Conservation (phyloP, 331 rosid genomes). For the Stylosanthes scabra region DNA sequence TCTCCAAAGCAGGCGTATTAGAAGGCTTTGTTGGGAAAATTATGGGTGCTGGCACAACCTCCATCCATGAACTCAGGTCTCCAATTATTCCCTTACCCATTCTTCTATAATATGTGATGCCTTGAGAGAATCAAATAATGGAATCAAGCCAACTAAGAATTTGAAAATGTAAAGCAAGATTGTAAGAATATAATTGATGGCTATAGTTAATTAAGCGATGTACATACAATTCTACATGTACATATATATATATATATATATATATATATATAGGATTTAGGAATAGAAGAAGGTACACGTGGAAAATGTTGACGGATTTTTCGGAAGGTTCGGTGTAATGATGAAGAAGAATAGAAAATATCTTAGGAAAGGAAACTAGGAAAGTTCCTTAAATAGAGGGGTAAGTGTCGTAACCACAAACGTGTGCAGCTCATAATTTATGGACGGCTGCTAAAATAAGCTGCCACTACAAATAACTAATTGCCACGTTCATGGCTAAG, state of each 20-base stretch:
- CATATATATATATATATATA: background rate
- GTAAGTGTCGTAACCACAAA: constrained; percentile 18
- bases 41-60: constrained; percentile 59
- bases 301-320: constrained; percentile 26
- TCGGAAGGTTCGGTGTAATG: constrained; percentile 19
- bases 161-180: no score
- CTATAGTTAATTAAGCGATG: background rate
- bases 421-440: constrained; percentile 2
- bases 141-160: background rate
- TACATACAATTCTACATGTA: background rate
- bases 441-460: constrained; percentile 1
- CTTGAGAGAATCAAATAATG: constrained; percentile 3
- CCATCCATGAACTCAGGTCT: constrained; percentile 52
- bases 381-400: background rate
- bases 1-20: constrained; percentile 38
- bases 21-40: constrained; percentile 53
- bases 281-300: constrained; percentile 28
- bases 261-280: constrained; percentile 3
- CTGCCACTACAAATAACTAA: background rate
- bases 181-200: background rate
- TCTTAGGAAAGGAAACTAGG: background rate
- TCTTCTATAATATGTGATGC: background rate
- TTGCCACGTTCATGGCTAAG: background rate
- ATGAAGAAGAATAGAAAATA: background rate
- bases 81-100: constrained; percentile 48